Conservation (phyloP, 2,329 filamentous ascomycete species). For the Trichothecium roseum region DNA sequence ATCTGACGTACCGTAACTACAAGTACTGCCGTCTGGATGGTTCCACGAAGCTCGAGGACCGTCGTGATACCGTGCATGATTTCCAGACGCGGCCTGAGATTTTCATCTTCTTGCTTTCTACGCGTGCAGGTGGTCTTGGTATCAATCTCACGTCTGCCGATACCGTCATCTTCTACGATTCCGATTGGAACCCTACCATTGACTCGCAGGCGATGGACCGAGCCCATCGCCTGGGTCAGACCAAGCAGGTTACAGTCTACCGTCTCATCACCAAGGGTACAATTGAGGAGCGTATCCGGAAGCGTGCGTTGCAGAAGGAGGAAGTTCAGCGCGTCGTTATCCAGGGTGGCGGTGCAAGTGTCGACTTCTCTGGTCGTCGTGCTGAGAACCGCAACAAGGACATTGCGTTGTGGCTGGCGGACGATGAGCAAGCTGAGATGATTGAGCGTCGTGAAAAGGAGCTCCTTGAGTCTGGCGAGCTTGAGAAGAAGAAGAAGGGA, state of each 20-base stretch:
- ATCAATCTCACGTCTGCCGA: conserved; percentile 96
- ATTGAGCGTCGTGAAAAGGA: conserved; percentile 91
- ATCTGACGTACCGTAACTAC: conserved; percentile 96
- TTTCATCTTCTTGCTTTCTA: conserved; percentile 93
- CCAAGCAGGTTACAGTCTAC: conserved; percentile 91
- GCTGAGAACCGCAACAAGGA: conserved; percentile 94
- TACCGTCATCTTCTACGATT: conserved; percentile 99
- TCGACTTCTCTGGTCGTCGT: conserved; percentile 91
- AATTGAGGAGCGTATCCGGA: conserved; percentile 95
- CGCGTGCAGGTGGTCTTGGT: conserved; percentile 90
- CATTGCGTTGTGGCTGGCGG: conserved; percentile 96
- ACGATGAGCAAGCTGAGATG: conserved; percentile 90
- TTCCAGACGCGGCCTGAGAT: conserved; percentile 94
- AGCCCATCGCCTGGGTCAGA: conserved; percentile 94
- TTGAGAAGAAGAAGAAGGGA: conserved; percentile 54
- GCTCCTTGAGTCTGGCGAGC: conserved; percentile 61
- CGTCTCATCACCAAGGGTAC: conserved; percentile 93
- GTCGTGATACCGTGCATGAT: conserved; percentile 89
- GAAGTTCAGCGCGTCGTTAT: conserved; percentile 98
- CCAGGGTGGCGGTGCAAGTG: conserved; percentile 77
- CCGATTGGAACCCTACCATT: conserved; percentile 98
- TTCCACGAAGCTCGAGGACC: conserved; percentile 93
- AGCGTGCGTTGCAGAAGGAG: conserved; percentile 94
- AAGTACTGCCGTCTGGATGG: conserved; percentile 96
- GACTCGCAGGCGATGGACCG: conserved; percentile 99